phyloP scores from a whole-genome alignment of 1,139 yeast genomes.

The Pichia inconspicua region DNA sequence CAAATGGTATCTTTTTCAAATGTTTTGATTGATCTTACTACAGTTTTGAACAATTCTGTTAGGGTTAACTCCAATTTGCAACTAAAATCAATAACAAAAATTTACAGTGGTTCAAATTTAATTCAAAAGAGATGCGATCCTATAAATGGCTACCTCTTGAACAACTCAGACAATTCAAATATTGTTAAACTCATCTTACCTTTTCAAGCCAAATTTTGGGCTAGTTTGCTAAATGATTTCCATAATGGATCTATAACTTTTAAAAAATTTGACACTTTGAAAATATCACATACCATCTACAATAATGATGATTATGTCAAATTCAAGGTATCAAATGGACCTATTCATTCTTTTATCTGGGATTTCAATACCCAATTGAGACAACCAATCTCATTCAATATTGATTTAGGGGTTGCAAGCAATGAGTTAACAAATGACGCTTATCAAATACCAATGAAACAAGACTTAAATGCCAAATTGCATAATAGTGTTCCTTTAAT shows the following conservation, averaged over 20 bases:
- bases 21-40: slow-evolving; percentile 18
- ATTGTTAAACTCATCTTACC: slow-evolving; percentile 24
- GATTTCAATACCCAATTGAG: slow-evolving; percentile 19
- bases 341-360: slow-evolving; percentile 26
- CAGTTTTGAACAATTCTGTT: slow-evolving; percentile 4
- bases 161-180: slow-evolving; percentile 11
- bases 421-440: neutral
- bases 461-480: neutral
- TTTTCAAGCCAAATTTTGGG: slow-evolving; percentile 27
- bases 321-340: slow-evolving; percentile 12
- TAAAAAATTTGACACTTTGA: slow-evolving; percentile 17
- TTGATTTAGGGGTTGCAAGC: neutral
- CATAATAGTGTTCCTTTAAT: neutral
- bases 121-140: slow-evolving; percentile 25
- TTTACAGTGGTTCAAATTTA: slow-evolving; percentile 20
- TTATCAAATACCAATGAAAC: neutral
- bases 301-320: slow-evolving; percentile 23
- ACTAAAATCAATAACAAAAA: slow-evolving; percentile 21
- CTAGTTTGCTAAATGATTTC: slow-evolving; percentile 25
- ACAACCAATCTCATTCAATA: neutral
- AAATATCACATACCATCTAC: slow-evolving; percentile 24
- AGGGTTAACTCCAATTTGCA: slow-evolving; percentile 23
- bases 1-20: slow-evolving; percentile 26
- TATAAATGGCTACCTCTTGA: slow-evolving; percentile 21
- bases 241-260: slow-evolving; percentile 25